phyloP scores from a whole-genome alignment of 2,329 filamentous ascomycete species.

The Scolecobasidium constrictum region DNA sequence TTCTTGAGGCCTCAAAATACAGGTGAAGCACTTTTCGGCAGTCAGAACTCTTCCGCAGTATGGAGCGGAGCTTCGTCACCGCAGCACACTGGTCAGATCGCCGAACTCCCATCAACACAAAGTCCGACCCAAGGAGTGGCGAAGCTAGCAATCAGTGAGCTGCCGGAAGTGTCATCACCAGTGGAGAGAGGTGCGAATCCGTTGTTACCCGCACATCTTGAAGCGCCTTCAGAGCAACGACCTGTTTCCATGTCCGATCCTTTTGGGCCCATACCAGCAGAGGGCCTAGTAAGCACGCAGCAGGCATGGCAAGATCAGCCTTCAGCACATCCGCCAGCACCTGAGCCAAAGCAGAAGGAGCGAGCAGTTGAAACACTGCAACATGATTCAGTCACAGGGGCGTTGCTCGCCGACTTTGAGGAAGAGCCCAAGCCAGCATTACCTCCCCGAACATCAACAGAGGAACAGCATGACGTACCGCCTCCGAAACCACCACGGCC shows the following conservation, averaged over 20 bases:
- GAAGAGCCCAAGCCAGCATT: slow-evolving; percentile 19
- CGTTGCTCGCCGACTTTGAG: not conserved
- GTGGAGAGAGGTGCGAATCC: slow-evolving; percentile 9
- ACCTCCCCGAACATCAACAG: slow-evolving; percentile 22
- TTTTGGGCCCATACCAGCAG: slow-evolving; percentile 3
- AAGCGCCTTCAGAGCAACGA: slow-evolving; percentile 1
- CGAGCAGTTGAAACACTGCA: slow-evolving; percentile 19
- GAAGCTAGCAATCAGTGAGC: slow-evolving; percentile 1
- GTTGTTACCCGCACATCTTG: not conserved
- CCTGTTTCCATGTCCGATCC: slow-evolving; percentile 7
- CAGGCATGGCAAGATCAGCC: slow-evolving; percentile 16
- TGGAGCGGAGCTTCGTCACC: slow-evolving; percentile 1
- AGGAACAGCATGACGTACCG: slow-evolving; percentile 21
- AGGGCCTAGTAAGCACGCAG: slow-evolving; percentile 16
- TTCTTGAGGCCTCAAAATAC: slow-evolving; percentile 10
- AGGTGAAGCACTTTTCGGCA: slow-evolving; percentile 7
- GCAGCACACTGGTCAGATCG: not conserved
- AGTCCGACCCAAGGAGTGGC: not conserved
- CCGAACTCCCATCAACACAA: not conserved
- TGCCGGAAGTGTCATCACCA: slow-evolving; percentile 1
- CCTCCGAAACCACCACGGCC: slow-evolving; percentile 24
- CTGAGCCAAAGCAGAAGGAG: slow-evolving; percentile 17
- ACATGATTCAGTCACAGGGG: slow-evolving; percentile 15
- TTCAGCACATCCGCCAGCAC: slow-evolving; percentile 13
- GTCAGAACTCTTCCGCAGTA: slow-evolving; percentile 6